phyloP scores from a whole-genome alignment of 2,329 filamentous ascomycete species.

The Endoconidiophora laricicola region DNA sequence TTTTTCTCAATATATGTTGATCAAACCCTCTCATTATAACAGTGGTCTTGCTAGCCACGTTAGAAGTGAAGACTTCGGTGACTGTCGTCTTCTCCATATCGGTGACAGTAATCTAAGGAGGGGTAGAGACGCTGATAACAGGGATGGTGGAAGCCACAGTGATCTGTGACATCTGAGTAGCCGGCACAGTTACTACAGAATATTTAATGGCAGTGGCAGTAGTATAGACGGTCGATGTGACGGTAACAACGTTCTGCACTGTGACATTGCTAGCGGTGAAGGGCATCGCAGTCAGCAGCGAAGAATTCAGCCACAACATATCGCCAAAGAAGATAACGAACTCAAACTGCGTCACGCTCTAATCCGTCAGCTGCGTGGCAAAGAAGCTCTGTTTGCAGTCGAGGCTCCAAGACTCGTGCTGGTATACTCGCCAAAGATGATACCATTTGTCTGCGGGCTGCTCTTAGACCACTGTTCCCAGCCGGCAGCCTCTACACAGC shows the following conservation, averaged over 20 bases:
- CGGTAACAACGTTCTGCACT: neutral
- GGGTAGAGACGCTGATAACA: neutral
- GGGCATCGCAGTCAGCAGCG: constrained; percentile 2
- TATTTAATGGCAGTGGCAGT: neutral
- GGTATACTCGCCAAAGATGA: constrained; percentile 40
- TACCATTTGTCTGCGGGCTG: constrained; percentile 31
- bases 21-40: neutral
- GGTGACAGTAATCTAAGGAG: neutral
- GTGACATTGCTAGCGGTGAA: constrained; percentile 4
- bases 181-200: neutral
- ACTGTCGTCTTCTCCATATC: neutral
- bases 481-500: constrained; percentile 41
- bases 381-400: constrained; percentile 31
- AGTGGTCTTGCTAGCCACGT: neutral
- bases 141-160: constrained; percentile 1
- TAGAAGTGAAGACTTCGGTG: neutral
- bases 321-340: constrained; percentile 1
- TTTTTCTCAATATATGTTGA: no score
- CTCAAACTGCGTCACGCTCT: constrained; percentile 1
- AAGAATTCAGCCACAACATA: constrained; percentile 1
- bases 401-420: constrained; percentile 41
- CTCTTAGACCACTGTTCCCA: constrained; percentile 39
- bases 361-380: constrained; percentile 19
- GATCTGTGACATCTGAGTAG: neutral
- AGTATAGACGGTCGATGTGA: neutral